Evolutionary conservation across 371 early-diverging fungal genomes (phyloP).

Genomic region (Actinomucor elegans): DNA sequence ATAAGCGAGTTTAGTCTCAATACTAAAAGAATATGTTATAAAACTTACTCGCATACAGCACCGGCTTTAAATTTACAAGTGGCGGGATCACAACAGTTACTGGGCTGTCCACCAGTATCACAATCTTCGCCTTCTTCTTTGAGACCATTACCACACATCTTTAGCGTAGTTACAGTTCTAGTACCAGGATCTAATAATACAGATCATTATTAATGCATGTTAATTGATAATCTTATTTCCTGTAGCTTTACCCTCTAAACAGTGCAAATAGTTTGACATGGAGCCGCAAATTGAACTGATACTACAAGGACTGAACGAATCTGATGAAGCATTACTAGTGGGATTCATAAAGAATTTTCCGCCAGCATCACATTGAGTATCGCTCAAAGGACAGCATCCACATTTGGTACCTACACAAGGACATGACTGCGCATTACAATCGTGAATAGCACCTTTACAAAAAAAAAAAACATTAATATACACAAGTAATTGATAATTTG

Average conservation of each 20-base stretch:
- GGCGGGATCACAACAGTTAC: conserved; percentile 77
- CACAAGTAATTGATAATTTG: background rate
- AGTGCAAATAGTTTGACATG: conserved; percentile 50
- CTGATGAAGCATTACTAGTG: conserved; percentile 69
- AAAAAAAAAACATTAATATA: background rate
- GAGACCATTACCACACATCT: conserved; percentile 95
- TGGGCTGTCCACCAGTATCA: conserved; percentile 81
- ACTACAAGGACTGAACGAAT: conserved; percentile 83
- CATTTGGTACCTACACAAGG: conserved; percentile 52
- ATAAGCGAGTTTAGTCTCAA: background rate
- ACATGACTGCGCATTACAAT: conserved; percentile 65
- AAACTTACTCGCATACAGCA: conserved; percentile 76
- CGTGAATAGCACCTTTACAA: conserved; percentile 61
- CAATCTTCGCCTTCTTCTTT: conserved; percentile 91
- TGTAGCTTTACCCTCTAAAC: conserved; percentile 52
- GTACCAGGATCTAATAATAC: conserved; percentile 66
- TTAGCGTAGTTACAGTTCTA: conserved; percentile 39
- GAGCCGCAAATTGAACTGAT: conserved; percentile 67
- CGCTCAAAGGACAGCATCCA: conserved; percentile 75
- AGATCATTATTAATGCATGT: too few species aligned
- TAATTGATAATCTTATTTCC: too few species aligned
- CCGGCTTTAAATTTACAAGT: conserved; percentile 82
- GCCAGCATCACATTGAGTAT: conserved; percentile 75
- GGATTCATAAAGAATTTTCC: conserved; percentile 89
- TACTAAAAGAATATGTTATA: too few species aligned